These are phyloP conservation scores for Notholithocarpus densiflorus DNA, from an alignment of 306 rosid genomes.

Conservation along the genomic window DNA sequence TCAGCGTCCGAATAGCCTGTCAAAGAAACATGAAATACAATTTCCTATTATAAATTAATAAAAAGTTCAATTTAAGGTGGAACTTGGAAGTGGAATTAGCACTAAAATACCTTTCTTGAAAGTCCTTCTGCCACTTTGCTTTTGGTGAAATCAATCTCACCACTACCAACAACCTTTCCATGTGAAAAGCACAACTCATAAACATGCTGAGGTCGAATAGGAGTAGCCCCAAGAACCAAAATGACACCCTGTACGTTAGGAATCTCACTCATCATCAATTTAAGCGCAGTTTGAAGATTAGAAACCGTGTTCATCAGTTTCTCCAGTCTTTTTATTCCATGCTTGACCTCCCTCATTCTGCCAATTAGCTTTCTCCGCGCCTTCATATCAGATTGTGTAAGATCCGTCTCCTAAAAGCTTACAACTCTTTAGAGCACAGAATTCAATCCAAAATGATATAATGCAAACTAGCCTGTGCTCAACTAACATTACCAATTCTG, in stretches of 20 bases:
- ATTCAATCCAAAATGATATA: neutral
- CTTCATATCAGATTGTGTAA: constrained; percentile 45
- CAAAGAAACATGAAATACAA: constrained; percentile 10
- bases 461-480: constrained; percentile 21
- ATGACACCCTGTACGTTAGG: constrained; percentile 40
- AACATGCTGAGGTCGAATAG: constrained; percentile 65
- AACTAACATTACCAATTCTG: constrained; percentile 49
- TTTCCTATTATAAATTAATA: neutral
- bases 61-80: constrained; percentile 11
- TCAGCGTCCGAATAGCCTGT: constrained; percentile 75
- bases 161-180: constrained; percentile 22
- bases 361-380: constrained; percentile 60
- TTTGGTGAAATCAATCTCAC: constrained; percentile 46
- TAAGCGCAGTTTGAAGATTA: constrained; percentile 56
- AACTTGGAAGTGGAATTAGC: constrained; percentile 1
- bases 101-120: constrained; percentile 61
- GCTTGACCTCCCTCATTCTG: constrained; percentile 70
- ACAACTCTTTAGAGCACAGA: constrained; percentile 15
- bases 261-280: constrained; percentile 44
- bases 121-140: constrained; percentile 68
- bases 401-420: constrained; percentile 46
- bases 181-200: constrained; percentile 54
- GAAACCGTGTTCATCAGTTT: constrained; percentile 62
- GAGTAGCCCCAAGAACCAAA: constrained; percentile 77
- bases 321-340: constrained; percentile 66